Base-by-base conservation (phyloP, 1,284 basidiomycete genomes). In the Puccinia hordei region DNA sequence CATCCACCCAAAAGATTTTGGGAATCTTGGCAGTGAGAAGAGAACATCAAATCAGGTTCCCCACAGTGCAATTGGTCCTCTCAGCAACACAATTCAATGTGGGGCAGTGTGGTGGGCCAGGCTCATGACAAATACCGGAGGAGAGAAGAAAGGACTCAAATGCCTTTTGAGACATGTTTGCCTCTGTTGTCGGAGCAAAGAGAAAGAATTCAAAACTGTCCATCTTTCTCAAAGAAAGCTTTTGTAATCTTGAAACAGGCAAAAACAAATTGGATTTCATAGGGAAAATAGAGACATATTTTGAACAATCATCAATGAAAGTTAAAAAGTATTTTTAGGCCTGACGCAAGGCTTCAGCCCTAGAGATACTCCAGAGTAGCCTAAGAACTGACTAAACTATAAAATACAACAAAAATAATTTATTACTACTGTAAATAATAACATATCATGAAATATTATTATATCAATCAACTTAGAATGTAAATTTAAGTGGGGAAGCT, bases 31-130 rank as follows among this genome's bases (percentile, higher is more conserved):
- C 44, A 33, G 33, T 35, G 17, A 55, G 35, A 12, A 73, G 53
- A 9, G 53, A 35, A 55, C 72, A 73, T 24, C 72, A 17, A 24
- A 73, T 57, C 4, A 41, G 27, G 49, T 73, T 59, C 1, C 9
- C 19, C 5, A 73, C 17, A 0, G 53, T 55, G 22, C 53, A 15
- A 17, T 73, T 73, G 15, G 72, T 41, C 17, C 72, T 55, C 30
- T 75, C 73, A 24, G 73, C 55, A 12, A 75, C 73, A 10, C 73
- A 55, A 46, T 75, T 75, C 4, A 63, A 22, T 15, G 59, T 22
- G 0, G 57, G 73, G 6, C 55, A 75, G 22, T 75, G 53, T 5
- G 73, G 73, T 2, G 57, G 73, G n/a, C 73, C 73, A 3, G 53
- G 73, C n/a, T 75, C 55, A 75, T 61, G 57, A 2, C 12, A 8